Evolutionary conservation across 1,284 basidiomycete genomes (phyloP).

Genomic region (Cryptococcus sp.): DNA sequence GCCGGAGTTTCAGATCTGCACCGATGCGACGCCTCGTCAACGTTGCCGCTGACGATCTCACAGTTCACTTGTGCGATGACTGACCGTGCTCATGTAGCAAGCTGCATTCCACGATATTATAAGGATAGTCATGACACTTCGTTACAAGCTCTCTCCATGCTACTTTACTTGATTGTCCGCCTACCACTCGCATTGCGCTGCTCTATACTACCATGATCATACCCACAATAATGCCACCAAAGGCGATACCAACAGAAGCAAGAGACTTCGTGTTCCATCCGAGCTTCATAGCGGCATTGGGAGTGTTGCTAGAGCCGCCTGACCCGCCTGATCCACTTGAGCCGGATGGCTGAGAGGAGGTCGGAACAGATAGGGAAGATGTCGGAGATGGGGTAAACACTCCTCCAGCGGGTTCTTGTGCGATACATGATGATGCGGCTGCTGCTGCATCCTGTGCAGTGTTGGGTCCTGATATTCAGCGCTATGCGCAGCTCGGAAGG

Average conservation of each 20-base stretch:
- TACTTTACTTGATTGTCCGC: neutral
- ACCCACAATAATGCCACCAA: neutral
- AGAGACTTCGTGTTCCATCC: neutral
- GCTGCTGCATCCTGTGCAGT: slow-evolving; percentile 56
- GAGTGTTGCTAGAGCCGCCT: neutral
- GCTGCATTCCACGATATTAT: no score
- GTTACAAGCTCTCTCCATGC: no score
- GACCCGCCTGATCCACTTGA: neutral
- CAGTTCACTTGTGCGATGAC: no score
- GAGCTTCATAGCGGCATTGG: neutral
- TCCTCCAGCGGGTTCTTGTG: slow-evolving; percentile 57
- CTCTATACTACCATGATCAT: neutral
- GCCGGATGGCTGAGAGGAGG: slow-evolving; percentile 3
- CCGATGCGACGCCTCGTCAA: no score
- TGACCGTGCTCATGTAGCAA: no score
- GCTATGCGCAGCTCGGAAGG: neutral
- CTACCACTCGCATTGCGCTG: no score
- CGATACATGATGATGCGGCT: slow-evolving; percentile 66
- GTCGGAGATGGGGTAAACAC: slow-evolving; percentile 54
- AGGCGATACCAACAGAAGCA: neutral
- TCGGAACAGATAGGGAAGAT: neutral
- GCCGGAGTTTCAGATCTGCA: no score
- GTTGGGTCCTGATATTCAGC: slow-evolving; percentile 50
- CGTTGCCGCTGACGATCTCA: no score
- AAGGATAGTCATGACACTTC: no score